Percentiles rank a stretch among this genome's conserved stretches.
phyloP scores from a whole-genome alignment of 352 stramenopile species.

The Pelagophyceae sp. region DNA sequence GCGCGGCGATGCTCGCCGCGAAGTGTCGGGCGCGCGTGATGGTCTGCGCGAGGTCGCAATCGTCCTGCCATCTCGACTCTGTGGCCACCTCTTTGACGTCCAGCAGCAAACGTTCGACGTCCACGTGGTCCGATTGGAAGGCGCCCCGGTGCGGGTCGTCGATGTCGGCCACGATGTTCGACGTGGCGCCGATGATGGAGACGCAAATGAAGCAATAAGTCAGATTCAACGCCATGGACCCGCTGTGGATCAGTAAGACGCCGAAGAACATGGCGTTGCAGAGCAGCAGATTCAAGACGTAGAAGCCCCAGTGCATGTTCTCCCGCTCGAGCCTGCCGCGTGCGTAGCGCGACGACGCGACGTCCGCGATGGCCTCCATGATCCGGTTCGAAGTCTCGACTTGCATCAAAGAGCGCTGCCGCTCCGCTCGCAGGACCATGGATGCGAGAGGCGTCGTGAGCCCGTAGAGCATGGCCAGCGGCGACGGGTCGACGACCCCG shows the following conservation, averaged over 20 bases:
- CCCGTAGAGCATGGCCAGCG: background rate
- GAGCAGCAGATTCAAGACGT: background rate
- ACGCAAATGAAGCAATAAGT: background rate
- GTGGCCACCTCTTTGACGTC: too few species aligned
- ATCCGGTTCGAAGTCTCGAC: background rate
- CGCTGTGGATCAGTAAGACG: background rate
- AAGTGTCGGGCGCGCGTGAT: too few species aligned
- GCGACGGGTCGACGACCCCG: background rate
- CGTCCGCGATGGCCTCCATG: background rate
- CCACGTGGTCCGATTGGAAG: too few species aligned
- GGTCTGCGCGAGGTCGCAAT: too few species aligned
- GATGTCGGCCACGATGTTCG: background rate
- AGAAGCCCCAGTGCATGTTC: background rate
- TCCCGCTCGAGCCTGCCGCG: background rate
- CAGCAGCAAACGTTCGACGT: too few species aligned
- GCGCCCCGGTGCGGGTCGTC: background rate
- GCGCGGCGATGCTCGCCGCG: too few species aligned
- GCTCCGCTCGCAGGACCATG: too few species aligned
- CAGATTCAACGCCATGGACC: background rate
- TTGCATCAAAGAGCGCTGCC: background rate
- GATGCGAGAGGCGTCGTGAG: background rate
- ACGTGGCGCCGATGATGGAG: background rate
- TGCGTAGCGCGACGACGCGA: background rate
- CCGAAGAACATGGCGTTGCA: constrained; percentile 18
- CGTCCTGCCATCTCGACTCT: too few species aligned